phyloP scores from a whole-genome alignment of 257 asterid species.

The Salvia splendens region DNA sequence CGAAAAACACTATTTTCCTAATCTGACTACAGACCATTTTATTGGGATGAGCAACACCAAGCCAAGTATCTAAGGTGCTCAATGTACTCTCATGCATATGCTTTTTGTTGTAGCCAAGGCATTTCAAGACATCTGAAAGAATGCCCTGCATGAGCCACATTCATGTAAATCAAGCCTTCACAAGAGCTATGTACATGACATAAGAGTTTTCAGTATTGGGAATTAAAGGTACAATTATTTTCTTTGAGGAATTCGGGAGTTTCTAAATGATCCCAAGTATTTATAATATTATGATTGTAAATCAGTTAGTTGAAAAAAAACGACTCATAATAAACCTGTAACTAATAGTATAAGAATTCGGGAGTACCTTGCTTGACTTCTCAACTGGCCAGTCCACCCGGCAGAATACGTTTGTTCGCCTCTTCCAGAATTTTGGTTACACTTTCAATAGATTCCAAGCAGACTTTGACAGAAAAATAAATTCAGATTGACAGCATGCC shows the following conservation, averaged over 20 bases:
- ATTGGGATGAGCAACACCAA: slow-evolving; percentile 94
- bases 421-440: slow-evolving; percentile 90
- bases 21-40: slow-evolving; percentile 63
- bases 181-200: slow-evolving; percentile 22
- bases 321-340: not conserved
- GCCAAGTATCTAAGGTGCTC: slow-evolving; percentile 90
- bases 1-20: slow-evolving; percentile 8
- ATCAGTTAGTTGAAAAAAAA: not conserved
- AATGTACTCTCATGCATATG: slow-evolving; percentile 94
- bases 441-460: slow-evolving; percentile 90
- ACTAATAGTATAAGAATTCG: slow-evolving; percentile 36
- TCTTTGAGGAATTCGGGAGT: not conserved
- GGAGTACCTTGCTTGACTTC: slow-evolving; percentile 75
- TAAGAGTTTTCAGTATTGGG: not conserved
- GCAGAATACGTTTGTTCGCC: slow-evolving; percentile 90
- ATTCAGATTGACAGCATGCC: slow-evolving; percentile 14
- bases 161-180: slow-evolving; percentile 17
- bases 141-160: slow-evolving; percentile 72
- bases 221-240: not conserved
- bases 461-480: slow-evolving; percentile 49
- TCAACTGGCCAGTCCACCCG: slow-evolving; percentile 85
- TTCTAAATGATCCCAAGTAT: not conserved
- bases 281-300: not conserved
- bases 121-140: slow-evolving; percentile 85
- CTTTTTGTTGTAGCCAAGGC: slow-evolving; percentile 94